Percentiles rank a stretch among this genome's conserved stretches.
Evolutionary conservation across 2,329 filamentous ascomycete genomes (phyloP).

Genomic region (Sphaerostilbella broomeana): DNA sequence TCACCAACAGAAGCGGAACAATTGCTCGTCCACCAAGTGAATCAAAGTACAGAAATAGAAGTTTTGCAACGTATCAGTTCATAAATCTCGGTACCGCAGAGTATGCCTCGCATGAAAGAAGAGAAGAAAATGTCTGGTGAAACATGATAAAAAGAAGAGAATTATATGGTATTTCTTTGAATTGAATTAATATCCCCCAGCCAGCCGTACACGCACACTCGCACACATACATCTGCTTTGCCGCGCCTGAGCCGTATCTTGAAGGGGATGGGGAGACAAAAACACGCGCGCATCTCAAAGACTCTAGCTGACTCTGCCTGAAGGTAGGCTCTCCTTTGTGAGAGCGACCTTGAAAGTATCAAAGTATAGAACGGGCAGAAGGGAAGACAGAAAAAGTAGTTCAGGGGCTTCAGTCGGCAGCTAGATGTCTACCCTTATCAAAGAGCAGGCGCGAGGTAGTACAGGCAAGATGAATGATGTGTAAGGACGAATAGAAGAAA

Average conservation of each 20-base stretch:
- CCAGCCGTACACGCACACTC: slow-evolving; percentile 16
- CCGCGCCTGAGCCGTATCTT: too few species aligned
- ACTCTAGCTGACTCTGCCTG: slow-evolving; percentile 12
- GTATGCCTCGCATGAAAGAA: slow-evolving; percentile 20
- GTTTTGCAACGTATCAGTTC: slow-evolving; percentile 15
- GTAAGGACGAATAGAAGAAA: too few species aligned
- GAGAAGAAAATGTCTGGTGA: slow-evolving; percentile 19
- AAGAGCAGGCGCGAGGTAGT: slow-evolving; percentile 9
- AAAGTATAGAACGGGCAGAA: slow-evolving; percentile 2
- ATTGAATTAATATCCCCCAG: slow-evolving; percentile 15
- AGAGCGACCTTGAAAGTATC: too few species aligned
- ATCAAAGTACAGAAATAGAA: slow-evolving; percentile 17
- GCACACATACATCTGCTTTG: slow-evolving; percentile 11
- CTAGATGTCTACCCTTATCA: slow-evolving; percentile 16
- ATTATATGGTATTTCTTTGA: slow-evolving; percentile 14
- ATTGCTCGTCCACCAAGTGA: slow-evolving; percentile 18
- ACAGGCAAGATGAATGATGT: too few species aligned
- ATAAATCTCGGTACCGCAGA: too few species aligned
- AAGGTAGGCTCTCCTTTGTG: too few species aligned
- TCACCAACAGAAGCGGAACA: slow-evolving; percentile 29
- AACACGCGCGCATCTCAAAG: slow-evolving; percentile 20
- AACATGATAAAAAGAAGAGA: slow-evolving; percentile 20
- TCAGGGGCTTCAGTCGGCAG: not conserved
- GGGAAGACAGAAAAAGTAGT: not conserved
- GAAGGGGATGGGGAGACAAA: slow-evolving; percentile 15